A percentile compares a stretch with the other conserved stretches of the same genome.
phyloP scores from a whole-genome alignment of 768 basidiomycete genomes.

The Naganishia vaughanmartiniae region DNA sequence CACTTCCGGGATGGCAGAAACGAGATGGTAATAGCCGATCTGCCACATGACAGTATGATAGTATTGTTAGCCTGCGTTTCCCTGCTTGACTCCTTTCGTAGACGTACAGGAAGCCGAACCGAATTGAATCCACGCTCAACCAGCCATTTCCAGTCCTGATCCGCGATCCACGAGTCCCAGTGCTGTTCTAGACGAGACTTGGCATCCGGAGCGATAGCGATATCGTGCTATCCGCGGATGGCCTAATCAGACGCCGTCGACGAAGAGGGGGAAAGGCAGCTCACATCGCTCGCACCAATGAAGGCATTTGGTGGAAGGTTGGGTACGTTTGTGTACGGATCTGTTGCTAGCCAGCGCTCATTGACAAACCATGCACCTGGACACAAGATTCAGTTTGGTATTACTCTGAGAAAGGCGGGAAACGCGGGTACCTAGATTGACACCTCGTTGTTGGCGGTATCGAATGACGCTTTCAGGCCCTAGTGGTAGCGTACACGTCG shows the following conservation, averaged over 20 bases:
- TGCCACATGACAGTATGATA: conserved; percentile 17
- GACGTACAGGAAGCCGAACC: conserved; percentile 64
- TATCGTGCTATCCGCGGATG: conserved; percentile 36
- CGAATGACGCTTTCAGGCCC: conserved; percentile 56
- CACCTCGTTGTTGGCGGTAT: conserved; percentile 73
- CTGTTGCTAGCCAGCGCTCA: conserved; percentile 70
- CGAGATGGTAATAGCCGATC: conserved; percentile 78
- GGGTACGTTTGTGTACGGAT: conserved; percentile 60
- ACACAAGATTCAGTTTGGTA: neutral
- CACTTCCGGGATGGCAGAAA: conserved; percentile 69
- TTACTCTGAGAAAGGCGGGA: neutral
- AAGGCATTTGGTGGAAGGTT: conserved; percentile 41
- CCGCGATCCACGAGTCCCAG: conserved; percentile 80
- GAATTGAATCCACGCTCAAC: conserved; percentile 60
- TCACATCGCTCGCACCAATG: conserved; percentile 59
- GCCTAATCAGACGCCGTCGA: neutral
- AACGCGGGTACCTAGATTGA: conserved; percentile 64
- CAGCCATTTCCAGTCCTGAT: conserved; percentile 72
- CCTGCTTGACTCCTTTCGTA: neutral
- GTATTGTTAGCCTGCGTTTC: neutral
- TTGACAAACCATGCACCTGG: conserved; percentile 75
- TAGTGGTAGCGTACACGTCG: conserved; percentile 17
- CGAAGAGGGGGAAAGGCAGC: neutral
- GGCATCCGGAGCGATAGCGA: conserved; percentile 60
- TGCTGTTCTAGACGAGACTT: conserved; percentile 63